Conservation (phyloP, 2,329 filamentous ascomycete genomes). For the Raffaelea deltoideospora region DNA sequence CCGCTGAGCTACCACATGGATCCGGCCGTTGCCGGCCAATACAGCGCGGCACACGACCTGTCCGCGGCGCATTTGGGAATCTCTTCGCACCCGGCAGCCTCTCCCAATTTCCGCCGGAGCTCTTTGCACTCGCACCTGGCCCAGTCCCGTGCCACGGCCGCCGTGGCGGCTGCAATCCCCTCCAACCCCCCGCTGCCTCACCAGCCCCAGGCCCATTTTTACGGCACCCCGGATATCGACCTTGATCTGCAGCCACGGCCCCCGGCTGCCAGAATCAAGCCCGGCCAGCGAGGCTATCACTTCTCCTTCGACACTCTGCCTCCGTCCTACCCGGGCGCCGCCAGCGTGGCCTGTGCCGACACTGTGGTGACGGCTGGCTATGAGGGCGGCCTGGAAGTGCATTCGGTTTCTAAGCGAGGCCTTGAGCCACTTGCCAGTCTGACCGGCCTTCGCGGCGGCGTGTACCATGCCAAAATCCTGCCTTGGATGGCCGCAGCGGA, state of each 20-base stretch:
- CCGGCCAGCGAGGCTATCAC: slow-evolving; percentile 57
- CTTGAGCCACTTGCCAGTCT: slow-evolving; percentile 55
- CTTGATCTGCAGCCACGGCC: slow-evolving; percentile 33
- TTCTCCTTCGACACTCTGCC: slow-evolving; percentile 67
- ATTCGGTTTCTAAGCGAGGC: slow-evolving; percentile 56
- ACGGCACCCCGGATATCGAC: slow-evolving; percentile 59
- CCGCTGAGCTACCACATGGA: slow-evolving; percentile 42
- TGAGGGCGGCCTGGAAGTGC: slow-evolving; percentile 65
- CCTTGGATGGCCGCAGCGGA: slow-evolving; percentile 48
- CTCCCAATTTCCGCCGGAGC: slow-evolving; percentile 25
- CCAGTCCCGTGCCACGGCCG: slow-evolving; percentile 24
- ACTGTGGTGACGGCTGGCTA: slow-evolving; percentile 64
- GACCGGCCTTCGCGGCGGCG: slow-evolving; percentile 63
- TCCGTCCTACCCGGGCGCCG: slow-evolving; percentile 17
- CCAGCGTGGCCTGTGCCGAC: slow-evolving; percentile 28
- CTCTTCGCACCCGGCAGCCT: slow-evolving; percentile 19
- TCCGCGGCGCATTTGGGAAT: no score
- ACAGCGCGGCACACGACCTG: slow-evolving; percentile 6
- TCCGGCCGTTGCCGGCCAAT: slow-evolving; percentile 18
- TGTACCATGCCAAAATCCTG: slow-evolving; percentile 70
- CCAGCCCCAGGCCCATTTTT: slow-evolving; percentile 63
- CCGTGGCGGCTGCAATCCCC: neutral
- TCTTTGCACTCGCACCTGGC: slow-evolving; percentile 37
- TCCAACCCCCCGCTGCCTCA: slow-evolving; percentile 54
- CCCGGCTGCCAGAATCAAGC: slow-evolving; percentile 36